Base-by-base conservation (phyloP, 345 rosid species). In the Murraya paniculata region DNA sequence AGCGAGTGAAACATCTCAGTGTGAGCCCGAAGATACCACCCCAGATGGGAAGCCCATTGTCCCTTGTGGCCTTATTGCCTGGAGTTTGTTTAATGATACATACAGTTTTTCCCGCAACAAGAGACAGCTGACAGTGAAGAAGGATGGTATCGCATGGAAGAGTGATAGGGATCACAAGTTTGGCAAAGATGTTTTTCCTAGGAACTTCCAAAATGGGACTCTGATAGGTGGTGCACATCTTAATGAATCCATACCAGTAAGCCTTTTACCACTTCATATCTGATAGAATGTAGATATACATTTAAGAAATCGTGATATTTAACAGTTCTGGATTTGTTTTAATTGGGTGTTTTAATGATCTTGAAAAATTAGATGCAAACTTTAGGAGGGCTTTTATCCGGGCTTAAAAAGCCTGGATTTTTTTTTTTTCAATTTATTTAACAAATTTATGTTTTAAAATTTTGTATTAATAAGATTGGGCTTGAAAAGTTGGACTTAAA, bases 61-160 rank as follows among this genome's bases (percentile, higher is more conserved):
- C 39, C 99, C 99, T 4, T 97, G 99, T 81, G 99, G 99, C 86
- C 93, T 97, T n/a, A 93, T 97, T 72, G 99, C 99, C 68, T 97
- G 99, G 98, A 97, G 99, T 86, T 87, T 97, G 81, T 97, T 97
- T 82, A 97, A 97, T 36, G 98, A 94, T 84, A 93, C 97, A 5
- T 97, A 93, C 75, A 61, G 2, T 67, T 90, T 97, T 78, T 80
- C 92, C 36, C 85, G 74, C 81, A 88, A 86, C 41, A 87, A 78
- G 78, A 4, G 64, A 61, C 69, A 74, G 22, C 70, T 96, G 78
- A 25, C 53, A 5, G 91, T 97, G 80, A 94, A 93, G 86, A 91
- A 89, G 85, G 86, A 67, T 19, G 90, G 68, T 25, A 93, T 97
- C 74, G 90, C 98, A 57, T 97, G 98, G 99, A 91, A 94, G 87